phyloP scores from a whole-genome alignment of 495 filamentous ascomycete genomes.

The Daldinia loculata region DNA sequence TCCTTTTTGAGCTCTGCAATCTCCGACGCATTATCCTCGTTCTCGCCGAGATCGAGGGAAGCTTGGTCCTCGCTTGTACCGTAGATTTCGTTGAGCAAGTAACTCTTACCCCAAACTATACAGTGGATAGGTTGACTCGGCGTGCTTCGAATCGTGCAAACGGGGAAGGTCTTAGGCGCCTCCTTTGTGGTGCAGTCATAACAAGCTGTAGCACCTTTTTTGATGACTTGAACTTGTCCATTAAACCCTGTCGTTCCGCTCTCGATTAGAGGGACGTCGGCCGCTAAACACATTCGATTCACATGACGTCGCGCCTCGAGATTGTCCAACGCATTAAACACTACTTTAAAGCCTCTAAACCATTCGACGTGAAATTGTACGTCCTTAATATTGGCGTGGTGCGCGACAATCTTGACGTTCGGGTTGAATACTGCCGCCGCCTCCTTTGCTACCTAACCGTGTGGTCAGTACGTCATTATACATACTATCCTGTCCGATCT shows the following conservation, averaged over 20 bases:
- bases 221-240: constrained; percentile 96
- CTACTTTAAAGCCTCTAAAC: constrained; percentile 83
- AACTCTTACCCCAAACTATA: constrained; percentile 99
- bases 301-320: constrained; percentile 93
- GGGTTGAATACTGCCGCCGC: constrained; percentile 92
- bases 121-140: constrained; percentile 97
- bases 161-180: constrained; percentile 87
- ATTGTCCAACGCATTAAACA: constrained; percentile 98
- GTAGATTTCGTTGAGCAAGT: constrained; percentile 92
- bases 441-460: constrained; percentile 86
- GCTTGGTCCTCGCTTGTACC: constrained; percentile 88
- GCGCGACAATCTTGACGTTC: constrained; percentile 83
- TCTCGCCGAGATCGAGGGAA: constrained; percentile 76
- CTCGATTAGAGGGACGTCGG: constrained; percentile 90
- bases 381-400: constrained; percentile 97
- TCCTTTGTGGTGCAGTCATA: constrained; percentile 94
- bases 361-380: constrained; percentile 87
- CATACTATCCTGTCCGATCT: not conserved
- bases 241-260: constrained; percentile 98
- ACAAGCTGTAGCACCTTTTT: constrained; percentile 92
- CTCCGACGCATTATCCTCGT: constrained; percentile 86
- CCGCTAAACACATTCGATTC: constrained; percentile 96
- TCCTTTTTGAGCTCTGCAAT: constrained; percentile 86
- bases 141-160: constrained; percentile 96
- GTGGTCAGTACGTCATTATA: constrained; percentile 41